Conservation (phyloP, 306 rosid species). For the Inga leiocalycina region DNA sequence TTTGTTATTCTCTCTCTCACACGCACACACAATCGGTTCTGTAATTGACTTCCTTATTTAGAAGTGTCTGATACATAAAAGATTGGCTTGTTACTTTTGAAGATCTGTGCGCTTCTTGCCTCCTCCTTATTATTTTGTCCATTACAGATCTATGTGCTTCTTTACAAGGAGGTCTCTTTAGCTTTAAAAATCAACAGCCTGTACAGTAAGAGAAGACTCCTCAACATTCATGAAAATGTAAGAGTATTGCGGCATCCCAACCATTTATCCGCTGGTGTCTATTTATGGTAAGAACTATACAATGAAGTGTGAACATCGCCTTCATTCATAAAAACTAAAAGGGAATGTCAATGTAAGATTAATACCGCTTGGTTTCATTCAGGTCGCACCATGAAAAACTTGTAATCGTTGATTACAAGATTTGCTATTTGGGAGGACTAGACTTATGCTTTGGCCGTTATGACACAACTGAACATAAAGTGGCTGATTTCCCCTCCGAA, state of each 20-base stretch:
- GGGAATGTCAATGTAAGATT: constrained; percentile 10
- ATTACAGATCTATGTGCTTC: constrained; percentile 90
- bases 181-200: constrained; percentile 94
- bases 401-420: constrained; percentile 89
- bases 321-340: constrained; percentile 22
- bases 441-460: constrained; percentile 99
- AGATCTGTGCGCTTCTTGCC: constrained; percentile 84
- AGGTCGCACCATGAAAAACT: constrained; percentile 99
- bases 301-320: constrained; percentile 30
- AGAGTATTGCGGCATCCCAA: constrained; percentile 93
- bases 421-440: constrained; percentile 94
- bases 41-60: constrained; percentile 10
- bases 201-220: constrained; percentile 86
- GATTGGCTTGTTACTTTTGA: constrained; percentile 32
- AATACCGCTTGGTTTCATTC: constrained; percentile 51
- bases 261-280: constrained; percentile 87
- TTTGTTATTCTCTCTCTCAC: background rate
- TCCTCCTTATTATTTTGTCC: background rate
- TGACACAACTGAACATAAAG: constrained; percentile 90
- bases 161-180: constrained; percentile 95
- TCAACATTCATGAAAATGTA: constrained; percentile 90
- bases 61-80: constrained; percentile 21
- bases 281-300: constrained; percentile 69
- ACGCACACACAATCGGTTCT: background rate
- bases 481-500: constrained; percentile 80